Percentiles rank a stretch among this genome's conserved stretches.
Conservation (phyloP, 768 basidiomycete species). For the Boletus rufocinnamomeus region DNA sequence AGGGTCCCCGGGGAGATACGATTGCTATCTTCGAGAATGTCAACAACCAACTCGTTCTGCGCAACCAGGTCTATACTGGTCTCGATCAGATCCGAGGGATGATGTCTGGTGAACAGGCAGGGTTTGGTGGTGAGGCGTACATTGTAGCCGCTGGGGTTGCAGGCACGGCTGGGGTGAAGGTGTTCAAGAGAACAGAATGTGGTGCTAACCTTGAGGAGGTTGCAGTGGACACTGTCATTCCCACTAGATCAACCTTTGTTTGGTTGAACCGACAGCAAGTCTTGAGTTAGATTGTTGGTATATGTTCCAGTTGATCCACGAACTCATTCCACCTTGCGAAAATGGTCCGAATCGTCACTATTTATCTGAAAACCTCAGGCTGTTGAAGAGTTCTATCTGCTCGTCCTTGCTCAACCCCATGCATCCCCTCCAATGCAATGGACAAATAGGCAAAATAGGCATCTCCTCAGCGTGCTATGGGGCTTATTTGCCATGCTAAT, state of each 20-base stretch:
- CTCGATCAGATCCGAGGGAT: constrained; percentile 67
- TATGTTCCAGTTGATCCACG: background rate
- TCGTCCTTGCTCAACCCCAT: constrained; percentile 66
- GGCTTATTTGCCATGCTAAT: constrained; percentile 32
- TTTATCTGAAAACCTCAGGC: constrained; percentile 1
- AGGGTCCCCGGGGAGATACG: constrained; percentile 58
- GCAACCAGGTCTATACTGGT: constrained; percentile 62
- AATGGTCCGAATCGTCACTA: background rate
- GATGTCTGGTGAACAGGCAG: constrained; percentile 49
- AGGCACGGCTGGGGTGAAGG: constrained; percentile 55
- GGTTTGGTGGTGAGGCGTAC: constrained; percentile 49
- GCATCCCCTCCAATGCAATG: constrained; percentile 66
- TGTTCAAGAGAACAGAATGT: constrained; percentile 60
- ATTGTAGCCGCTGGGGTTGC: constrained; percentile 56
- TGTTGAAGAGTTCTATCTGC: constrained; percentile 44
- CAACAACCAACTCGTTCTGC: constrained; percentile 39
- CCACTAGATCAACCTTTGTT: constrained; percentile 54
- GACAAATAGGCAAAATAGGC: constrained; percentile 46
- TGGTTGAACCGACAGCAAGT: constrained; percentile 28
- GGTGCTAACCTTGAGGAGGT: constrained; percentile 55
- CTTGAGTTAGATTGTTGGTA: background rate
- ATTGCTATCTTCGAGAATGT: constrained; percentile 62
- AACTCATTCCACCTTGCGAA: background rate
- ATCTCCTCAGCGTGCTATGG: constrained; percentile 30
- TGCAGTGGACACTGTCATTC: constrained; percentile 53